phyloP scores from a whole-genome alignment of 2,329 filamentous ascomycete genomes.

The Ophiocordyceps polyrhachis-furcata region DNA sequence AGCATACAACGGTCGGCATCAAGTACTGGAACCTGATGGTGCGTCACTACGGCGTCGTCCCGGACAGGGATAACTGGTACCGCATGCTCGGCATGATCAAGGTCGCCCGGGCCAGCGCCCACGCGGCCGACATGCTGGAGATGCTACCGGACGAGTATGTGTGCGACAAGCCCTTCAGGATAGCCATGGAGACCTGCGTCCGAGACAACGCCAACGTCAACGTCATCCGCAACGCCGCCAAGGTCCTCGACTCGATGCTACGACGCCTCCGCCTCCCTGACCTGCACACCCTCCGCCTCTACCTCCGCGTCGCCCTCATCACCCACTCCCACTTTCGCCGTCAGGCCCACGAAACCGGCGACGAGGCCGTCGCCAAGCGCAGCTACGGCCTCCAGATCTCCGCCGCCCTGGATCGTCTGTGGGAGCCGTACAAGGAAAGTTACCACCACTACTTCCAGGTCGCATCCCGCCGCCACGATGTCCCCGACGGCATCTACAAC shows the following conservation, averaged over 20 bases:
- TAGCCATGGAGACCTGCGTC: slow-evolving; percentile 56
- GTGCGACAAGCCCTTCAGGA: slow-evolving; percentile 39
- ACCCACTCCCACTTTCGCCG: slow-evolving; percentile 21
- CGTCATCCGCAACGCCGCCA: slow-evolving; percentile 43
- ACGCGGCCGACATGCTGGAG: slow-evolving; percentile 39
- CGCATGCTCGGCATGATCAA: slow-evolving; percentile 50
- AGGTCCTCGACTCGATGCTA: slow-evolving; percentile 47
- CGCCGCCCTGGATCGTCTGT: slow-evolving; percentile 29
- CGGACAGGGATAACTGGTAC: slow-evolving; percentile 55
- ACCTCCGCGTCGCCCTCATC: slow-evolving; percentile 35
- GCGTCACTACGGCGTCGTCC: slow-evolving; percentile 37
- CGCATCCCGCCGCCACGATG: slow-evolving; percentile 1
- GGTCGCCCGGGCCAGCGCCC: slow-evolving; percentile 43
- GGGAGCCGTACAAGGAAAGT: slow-evolving; percentile 25
- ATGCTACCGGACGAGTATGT: slow-evolving; percentile 28
- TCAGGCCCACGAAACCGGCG: slow-evolving; percentile 10
- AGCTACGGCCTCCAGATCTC: slow-evolving; percentile 31
- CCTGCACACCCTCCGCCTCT: slow-evolving; percentile 29
- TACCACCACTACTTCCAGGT: slow-evolving; percentile 17
- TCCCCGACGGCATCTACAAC: slow-evolving; percentile 13
- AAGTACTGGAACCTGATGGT: slow-evolving; percentile 67
- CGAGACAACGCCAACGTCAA: slow-evolving; percentile 62
- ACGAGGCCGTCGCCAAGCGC: slow-evolving; percentile 16
- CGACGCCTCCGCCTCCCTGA: slow-evolving; percentile 24
- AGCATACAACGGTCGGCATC: slow-evolving; percentile 40